Percentiles rank a stretch among this genome's conserved stretches.
Conservation (phyloP, 2,329 filamentous ascomycete species). For the Capronia coronata region DNA sequence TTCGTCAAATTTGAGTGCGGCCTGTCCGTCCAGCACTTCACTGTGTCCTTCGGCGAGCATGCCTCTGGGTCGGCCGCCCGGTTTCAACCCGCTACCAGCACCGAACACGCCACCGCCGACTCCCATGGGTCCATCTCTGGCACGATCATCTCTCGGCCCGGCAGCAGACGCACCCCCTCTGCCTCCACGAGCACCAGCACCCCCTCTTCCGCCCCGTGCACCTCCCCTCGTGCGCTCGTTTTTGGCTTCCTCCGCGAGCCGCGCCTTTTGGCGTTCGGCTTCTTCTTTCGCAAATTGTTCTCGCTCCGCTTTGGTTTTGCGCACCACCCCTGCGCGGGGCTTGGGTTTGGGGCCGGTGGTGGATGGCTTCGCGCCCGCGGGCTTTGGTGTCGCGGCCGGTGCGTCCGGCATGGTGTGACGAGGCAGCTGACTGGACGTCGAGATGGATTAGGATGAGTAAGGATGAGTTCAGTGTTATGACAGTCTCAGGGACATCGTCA, state of each 20-base stretch:
- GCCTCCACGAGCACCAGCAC: slow-evolving; percentile 8
- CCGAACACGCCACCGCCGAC: slow-evolving; percentile 24
- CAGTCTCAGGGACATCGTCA: not conserved
- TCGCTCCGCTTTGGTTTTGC: slow-evolving; percentile 28
- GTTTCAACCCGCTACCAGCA: slow-evolving; percentile 11
- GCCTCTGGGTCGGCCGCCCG: slow-evolving; percentile 29
- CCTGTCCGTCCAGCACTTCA: slow-evolving; percentile 27
- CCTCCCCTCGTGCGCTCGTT: slow-evolving; percentile 9
- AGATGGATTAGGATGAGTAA: not conserved
- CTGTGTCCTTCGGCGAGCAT: slow-evolving; percentile 27
- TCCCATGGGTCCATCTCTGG: slow-evolving; percentile 1
- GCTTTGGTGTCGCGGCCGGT: slow-evolving; percentile 2
- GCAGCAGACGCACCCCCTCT: slow-evolving; percentile 3
- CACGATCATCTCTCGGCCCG: slow-evolving; percentile 8
- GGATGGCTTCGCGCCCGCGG: slow-evolving; percentile 10
- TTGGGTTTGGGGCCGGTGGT: slow-evolving; percentile 10
- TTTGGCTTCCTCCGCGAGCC: slow-evolving; percentile 16
- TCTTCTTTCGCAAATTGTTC: slow-evolving; percentile 27
- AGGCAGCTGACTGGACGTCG: not conserved
- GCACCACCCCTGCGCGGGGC: slow-evolving; percentile 25
- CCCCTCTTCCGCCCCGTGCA: slow-evolving; percentile 9
- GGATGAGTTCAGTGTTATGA: not conserved
- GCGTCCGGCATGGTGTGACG: slow-evolving; percentile 5
- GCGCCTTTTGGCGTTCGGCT: slow-evolving; percentile 24
- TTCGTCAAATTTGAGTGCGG: slow-evolving; percentile 2